A percentile compares a stretch with the other conserved stretches of the same genome.
phyloP scores from a whole-genome alignment of 108 stramenopile species.

The Nitzschia inconspicua region DNA sequence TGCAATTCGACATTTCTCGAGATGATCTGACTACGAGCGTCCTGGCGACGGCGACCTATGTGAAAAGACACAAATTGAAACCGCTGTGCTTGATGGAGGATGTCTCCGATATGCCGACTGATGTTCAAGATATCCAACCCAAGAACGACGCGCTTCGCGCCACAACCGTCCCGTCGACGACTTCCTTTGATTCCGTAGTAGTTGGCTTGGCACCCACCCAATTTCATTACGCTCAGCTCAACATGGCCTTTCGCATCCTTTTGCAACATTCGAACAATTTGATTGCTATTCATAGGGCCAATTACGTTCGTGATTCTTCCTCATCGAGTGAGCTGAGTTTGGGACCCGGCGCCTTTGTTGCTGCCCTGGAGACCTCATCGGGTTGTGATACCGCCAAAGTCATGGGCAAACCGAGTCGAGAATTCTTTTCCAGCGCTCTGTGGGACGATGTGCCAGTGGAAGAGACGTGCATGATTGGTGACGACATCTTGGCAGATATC shows the following conservation, averaged over 20 bases:
- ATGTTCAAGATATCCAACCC: not conserved
- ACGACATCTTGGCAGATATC: constrained; percentile 60
- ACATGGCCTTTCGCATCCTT: constrained; percentile 62
- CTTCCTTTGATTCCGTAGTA: constrained; percentile 45
- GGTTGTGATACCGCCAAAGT: constrained; percentile 22
- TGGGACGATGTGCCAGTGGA: constrained; percentile 7
- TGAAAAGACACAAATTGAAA: constrained; percentile 28
- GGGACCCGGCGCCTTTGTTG: constrained; percentile 68
- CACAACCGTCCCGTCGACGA: not conserved
- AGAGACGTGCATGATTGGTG: constrained; percentile 60
- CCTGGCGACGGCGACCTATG: constrained; percentile 39
- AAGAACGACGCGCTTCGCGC: not conserved
- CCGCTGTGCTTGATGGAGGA: constrained; percentile 64
- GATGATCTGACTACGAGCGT: constrained; percentile 55
- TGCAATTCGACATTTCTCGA: not conserved
- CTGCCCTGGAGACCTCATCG: constrained; percentile 46
- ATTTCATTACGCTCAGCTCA: constrained; percentile 58
- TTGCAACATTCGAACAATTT: constrained; percentile 16
- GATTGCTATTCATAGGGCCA: constrained; percentile 63
- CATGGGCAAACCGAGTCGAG: constrained; percentile 62
- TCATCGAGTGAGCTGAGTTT: constrained; percentile 20
- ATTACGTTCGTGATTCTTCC: constrained; percentile 46
- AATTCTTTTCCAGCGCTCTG: constrained; percentile 53
- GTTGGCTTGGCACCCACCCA: constrained; percentile 66
- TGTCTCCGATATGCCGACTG: constrained; percentile 34